Evolutionary conservation across 805 yeast genomes (phyloP).

Genomic region (Cyberlindnera amylophila): DNA sequence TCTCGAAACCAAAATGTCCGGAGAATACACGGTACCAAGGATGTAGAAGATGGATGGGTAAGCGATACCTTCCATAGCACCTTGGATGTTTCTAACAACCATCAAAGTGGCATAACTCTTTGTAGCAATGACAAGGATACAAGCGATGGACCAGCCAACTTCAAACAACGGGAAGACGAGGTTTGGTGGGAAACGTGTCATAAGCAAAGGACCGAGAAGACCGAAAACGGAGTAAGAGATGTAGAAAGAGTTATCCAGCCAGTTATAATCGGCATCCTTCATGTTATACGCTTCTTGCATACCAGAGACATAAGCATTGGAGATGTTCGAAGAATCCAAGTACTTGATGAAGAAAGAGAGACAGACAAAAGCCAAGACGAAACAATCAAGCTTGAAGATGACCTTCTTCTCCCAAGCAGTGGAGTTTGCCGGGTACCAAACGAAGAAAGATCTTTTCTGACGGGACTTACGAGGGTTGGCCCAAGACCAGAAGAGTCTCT

Average conservation of each 20-base stretch:
- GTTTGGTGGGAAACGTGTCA: slow-evolving; percentile 10
- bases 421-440: slow-evolving; percentile 21
- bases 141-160: slow-evolving; percentile 12
- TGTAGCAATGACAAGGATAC: slow-evolving; percentile 10
- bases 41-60: slow-evolving; percentile 19
- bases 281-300: slow-evolving; percentile 49
- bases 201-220: slow-evolving; percentile 10
- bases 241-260: slow-evolving; percentile 12
- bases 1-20: slow-evolving; percentile 15
- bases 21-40: slow-evolving; percentile 16
- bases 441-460: slow-evolving; percentile 15
- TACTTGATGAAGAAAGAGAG: slow-evolving; percentile 20
- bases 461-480: slow-evolving; percentile 12
- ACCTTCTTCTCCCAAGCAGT: slow-evolving; percentile 14
- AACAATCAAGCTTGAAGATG: slow-evolving; percentile 19
- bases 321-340: slow-evolving; percentile 16
- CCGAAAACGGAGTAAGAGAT: slow-evolving; percentile 11
- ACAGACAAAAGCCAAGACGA: slow-evolving; percentile 17
- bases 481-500: slow-evolving; percentile 16
- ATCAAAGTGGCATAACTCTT: slow-evolving; percentile 7
- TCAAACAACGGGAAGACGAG: slow-evolving; percentile 11
- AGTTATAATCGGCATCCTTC: slow-evolving; percentile 18
- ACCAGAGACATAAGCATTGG: slow-evolving; percentile 58
- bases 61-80: slow-evolving; percentile 16
- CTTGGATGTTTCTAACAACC: slow-evolving; percentile 13